Evolutionary conservation across 352 stramenopile genomes (phyloP), one percentile per base, ranked within the genome.

Genomic region (Globisporangium irregulare): DNA sequence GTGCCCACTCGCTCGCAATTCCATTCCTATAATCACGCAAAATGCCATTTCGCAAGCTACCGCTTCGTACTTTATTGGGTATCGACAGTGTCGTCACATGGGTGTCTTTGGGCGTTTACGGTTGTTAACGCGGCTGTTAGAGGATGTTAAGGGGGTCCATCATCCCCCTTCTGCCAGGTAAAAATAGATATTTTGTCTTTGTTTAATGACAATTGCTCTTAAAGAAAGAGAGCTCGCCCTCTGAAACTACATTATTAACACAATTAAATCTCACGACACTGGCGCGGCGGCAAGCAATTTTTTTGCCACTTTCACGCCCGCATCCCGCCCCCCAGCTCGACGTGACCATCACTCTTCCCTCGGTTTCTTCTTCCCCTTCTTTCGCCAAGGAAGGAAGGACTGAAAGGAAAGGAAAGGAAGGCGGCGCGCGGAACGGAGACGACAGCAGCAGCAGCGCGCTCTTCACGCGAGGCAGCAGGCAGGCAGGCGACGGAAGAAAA

Each of bases 311-410:
- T 54, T 64, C 43, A 64, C 36, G 36, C 59, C 43, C 59, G 36
- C 59, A 64, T 64, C 36, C 43, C 43, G 15, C 43, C 43, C 43
- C 43, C 43, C 43, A 51, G 34, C 32, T 34, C 38, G n/a, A 32
- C 18, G 73, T 73, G 67, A 79, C 70, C 70, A 75, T 72, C 72
- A 79, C 70, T 78, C 73, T 63, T 65, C 46, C 64, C 53, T 64
- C 69, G 67, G 54, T 68, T 38, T 38, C 32, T 67, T 71, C 61
- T 62, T 53, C 55, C 54, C 8, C 59, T 65, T 65, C 58, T 63
- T 57, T 38, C 59, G 18, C 3, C 12, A 25, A 22, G 59, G 29
- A 64, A 64, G 34, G 55, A 60, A 32, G 43, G 25, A n/a, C 15
- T 25, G 43, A 32, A 59, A 12, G 29, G 43, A 63, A 15, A 9